phyloP scores from a whole-genome alignment of 495 filamentous ascomycete species.

The Aspergillus sclerotioniger region DNA sequence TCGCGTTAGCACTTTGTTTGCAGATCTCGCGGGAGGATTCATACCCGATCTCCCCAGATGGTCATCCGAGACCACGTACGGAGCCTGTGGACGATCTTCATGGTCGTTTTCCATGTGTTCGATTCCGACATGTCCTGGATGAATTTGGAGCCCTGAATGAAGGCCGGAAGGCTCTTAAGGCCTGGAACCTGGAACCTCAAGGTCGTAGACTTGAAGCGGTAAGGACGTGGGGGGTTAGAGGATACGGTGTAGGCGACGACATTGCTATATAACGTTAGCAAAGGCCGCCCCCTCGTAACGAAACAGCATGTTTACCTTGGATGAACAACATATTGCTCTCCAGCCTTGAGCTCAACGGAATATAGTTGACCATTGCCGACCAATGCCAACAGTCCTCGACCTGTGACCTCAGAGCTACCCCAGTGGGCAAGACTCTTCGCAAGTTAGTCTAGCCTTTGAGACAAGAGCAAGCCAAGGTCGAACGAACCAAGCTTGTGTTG shows the following conservation, averaged over 20 bases:
- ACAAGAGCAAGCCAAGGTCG: not conserved
- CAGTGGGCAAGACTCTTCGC: slow-evolving; percentile 75
- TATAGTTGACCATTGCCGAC: slow-evolving; percentile 84
- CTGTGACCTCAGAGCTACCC: slow-evolving; percentile 85
- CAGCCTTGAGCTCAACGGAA: slow-evolving; percentile 69
- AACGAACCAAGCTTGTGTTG: slow-evolving; percentile 65
- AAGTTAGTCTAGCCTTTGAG: slow-evolving; percentile 37
- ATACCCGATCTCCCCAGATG: slow-evolving; percentile 89
- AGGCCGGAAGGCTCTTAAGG: slow-evolving; percentile 47
- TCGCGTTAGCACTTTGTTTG: slow-evolving; percentile 7
- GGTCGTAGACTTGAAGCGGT: slow-evolving; percentile 75
- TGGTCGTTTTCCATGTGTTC: slow-evolving; percentile 64
- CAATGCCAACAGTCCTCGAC: slow-evolving; percentile 80
- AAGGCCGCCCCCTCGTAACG: not conserved
- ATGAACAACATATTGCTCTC: slow-evolving; percentile 85
- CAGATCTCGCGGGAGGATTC: slow-evolving; percentile 6
- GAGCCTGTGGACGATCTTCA: slow-evolving; percentile 58
- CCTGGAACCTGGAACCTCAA: slow-evolving; percentile 78
- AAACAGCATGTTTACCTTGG: slow-evolving; percentile 53
- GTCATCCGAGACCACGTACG: slow-evolving; percentile 72
- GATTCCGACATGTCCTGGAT: slow-evolving; percentile 67
- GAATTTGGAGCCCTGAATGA: slow-evolving; percentile 65
- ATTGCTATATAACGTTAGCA: slow-evolving; percentile 53
- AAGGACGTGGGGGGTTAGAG: slow-evolving; percentile 70
- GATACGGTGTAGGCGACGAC: slow-evolving; percentile 84